Conservation (phyloP, 257 asterid species). For the Solanum sejunctum region DNA sequence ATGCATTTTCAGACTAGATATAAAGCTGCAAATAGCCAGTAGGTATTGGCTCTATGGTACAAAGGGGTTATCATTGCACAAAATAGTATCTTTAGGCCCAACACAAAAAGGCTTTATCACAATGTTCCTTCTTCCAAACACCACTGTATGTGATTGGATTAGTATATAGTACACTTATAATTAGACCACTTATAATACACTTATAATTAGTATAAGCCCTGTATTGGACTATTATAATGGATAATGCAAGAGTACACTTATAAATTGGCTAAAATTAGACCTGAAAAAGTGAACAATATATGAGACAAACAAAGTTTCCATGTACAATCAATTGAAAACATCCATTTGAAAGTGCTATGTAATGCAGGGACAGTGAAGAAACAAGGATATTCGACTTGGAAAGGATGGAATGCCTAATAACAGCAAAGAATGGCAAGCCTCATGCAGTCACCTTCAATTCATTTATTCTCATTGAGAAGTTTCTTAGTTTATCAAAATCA, state of each 20-base stretch:
- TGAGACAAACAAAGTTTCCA: neutral
- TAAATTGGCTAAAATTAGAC: neutral
- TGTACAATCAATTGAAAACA: neutral
- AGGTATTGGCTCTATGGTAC: neutral
- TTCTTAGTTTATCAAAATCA: neutral
- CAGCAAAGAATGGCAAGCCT: neutral
- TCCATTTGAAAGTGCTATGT: neutral
- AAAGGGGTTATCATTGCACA: neutral
- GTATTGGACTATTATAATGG: neutral
- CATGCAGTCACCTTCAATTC: neutral
- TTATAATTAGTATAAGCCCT: no score
- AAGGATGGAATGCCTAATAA: neutral
- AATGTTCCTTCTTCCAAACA: neutral
- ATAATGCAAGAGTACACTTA: neutral
- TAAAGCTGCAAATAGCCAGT: neutral
- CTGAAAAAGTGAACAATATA: neutral
- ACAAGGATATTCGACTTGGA: neutral
- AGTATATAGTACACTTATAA: no score
- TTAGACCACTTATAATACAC: no score
- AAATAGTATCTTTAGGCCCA: neutral
- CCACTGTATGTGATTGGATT: neutral
- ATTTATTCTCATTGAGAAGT: neutral
- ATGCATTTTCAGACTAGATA: neutral
- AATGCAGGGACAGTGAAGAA: neutral
- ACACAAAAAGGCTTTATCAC: neutral